Percentiles rank a stretch among this genome's conserved stretches.
phyloP scores from a whole-genome alignment of 305 asterid species.

The Rubia tinctorum region DNA sequence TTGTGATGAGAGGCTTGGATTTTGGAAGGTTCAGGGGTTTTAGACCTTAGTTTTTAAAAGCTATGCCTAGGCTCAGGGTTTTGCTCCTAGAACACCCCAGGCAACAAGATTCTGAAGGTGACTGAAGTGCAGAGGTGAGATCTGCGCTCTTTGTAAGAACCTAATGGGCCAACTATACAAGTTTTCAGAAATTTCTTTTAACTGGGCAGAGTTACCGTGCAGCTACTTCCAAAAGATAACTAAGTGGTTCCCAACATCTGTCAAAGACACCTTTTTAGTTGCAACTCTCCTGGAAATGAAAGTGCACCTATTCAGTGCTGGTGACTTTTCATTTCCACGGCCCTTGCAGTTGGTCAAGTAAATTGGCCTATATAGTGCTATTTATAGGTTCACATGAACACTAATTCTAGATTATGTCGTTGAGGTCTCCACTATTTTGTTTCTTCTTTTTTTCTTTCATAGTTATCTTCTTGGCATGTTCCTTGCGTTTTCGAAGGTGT shows the following conservation, averaged over 20 bases:
- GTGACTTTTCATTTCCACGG: background rate
- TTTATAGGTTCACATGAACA: too few relatives aligned
- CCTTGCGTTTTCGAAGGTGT: background rate
- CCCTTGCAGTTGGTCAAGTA: too few relatives aligned
- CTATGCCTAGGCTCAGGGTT: too few relatives aligned
- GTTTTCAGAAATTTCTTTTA: too few relatives aligned
- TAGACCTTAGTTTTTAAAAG: background rate
- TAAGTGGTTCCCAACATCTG: background rate
- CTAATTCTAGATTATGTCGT: background rate
- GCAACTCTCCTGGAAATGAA: background rate
- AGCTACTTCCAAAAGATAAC: background rate
- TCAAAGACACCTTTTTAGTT: background rate
- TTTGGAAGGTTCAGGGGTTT: background rate
- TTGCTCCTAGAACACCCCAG: background rate
- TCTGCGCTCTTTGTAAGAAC: background rate
- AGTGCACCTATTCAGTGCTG: background rate
- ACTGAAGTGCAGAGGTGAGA: too few relatives aligned
- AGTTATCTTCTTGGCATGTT: background rate
- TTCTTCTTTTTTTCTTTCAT: background rate
- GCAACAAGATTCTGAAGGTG: background rate
- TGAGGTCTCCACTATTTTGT: background rate
- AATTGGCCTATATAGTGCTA: too few relatives aligned
- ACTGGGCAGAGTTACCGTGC: background rate
- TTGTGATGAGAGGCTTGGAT: background rate
- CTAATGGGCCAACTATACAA: background rate